phyloP scores from a whole-genome alignment of 495 filamentous ascomycete genomes.

The Hypoxylon subgilvum region DNA sequence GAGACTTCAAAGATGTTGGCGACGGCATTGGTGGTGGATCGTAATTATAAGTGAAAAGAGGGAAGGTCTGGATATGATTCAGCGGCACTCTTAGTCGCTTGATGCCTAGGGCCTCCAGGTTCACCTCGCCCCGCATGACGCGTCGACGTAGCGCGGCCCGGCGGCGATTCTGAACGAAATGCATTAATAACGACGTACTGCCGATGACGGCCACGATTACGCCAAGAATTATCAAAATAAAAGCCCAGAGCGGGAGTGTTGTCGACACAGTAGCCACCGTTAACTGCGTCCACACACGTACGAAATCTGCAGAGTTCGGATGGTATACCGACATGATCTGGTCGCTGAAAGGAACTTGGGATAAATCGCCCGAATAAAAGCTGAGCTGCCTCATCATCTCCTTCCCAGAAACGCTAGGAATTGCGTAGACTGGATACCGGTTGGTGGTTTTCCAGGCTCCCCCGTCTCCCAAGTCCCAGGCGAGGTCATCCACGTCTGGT shows the following conservation, averaged over 20 bases:
- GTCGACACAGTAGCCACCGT: conserved; percentile 43
- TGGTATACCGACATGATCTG: conserved; percentile 66
- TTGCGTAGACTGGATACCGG: conserved; percentile 81
- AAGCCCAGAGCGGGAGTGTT: conserved; percentile 75
- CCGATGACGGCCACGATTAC: conserved; percentile 71
- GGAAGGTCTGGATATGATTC: conserved; percentile 70
- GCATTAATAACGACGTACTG: conserved; percentile 72
- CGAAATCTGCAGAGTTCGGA: conserved; percentile 65
- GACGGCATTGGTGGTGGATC: conserved; percentile 41
- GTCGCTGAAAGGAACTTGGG: conserved; percentile 61
- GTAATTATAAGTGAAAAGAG: conserved; percentile 72
- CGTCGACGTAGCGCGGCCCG: conserved; percentile 69
- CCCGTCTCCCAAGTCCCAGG: conserved; percentile 72
- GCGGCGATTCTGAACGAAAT: conserved; percentile 70
- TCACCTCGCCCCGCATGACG: conserved; percentile 75
- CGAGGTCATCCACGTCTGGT: conserved; percentile 60
- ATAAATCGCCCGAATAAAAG: conserved; percentile 75
- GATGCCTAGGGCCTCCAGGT: conserved; percentile 80
- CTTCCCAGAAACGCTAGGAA: conserved; percentile 68
- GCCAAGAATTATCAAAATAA: conserved; percentile 78
- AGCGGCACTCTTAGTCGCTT: conserved; percentile 73
- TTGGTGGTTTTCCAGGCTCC: conserved; percentile 67
- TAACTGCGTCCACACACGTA: conserved; percentile 58
- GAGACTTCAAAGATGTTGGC: conserved; percentile 22
- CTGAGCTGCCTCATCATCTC: conserved; percentile 74